These are phyloP conservation scores for Pseudogymnoascus sp. DNA, from an alignment of 2,329 filamentous ascomycete species.

Conservation along the genomic window DNA sequence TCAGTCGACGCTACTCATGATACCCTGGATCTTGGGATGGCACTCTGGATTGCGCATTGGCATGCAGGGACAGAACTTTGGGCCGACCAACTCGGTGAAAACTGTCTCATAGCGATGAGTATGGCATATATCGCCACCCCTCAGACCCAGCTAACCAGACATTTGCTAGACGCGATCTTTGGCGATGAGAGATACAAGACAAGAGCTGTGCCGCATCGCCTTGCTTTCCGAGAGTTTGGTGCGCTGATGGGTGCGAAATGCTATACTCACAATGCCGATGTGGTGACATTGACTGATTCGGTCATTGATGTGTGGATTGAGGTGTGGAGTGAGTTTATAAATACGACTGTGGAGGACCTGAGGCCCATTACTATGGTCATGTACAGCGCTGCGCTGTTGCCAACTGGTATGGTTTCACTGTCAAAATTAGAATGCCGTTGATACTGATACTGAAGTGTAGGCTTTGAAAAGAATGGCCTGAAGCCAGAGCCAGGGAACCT, in stretches of 20 bases:
- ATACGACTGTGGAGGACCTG: background rate
- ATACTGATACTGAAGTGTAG: background rate
- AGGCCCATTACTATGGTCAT: slow-evolving; percentile 11
- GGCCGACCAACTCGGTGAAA: slow-evolving; percentile 33
- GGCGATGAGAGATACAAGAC: background rate
- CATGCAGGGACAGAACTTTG: slow-evolving; percentile 39
- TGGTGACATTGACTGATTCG: background rate
- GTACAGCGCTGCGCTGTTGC: slow-evolving; percentile 6
- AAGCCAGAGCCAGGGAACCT: background rate
- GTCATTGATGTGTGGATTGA: slow-evolving; percentile 9
- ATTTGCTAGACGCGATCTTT: background rate
- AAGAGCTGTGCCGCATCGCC: slow-evolving; percentile 1
- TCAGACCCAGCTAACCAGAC: slow-evolving; percentile 11
- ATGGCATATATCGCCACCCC: background rate
- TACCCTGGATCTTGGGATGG: slow-evolving; percentile 52
- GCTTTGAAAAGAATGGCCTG: background rate
- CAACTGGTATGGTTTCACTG: background rate
- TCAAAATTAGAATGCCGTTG: background rate
- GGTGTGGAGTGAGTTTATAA: background rate
- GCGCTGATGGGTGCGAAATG: slow-evolving; percentile 9
- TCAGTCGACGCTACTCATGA: slow-evolving; percentile 40
- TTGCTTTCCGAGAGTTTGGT: slow-evolving; percentile 10
- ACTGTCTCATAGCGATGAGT: background rate
- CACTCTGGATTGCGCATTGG: slow-evolving; percentile 50
- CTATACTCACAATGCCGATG: background rate